Evolutionary conservation across 768 basidiomycete species (phyloP), one percentile per base, ranked within the genome.

Genomic region (Russula sp.): DNA sequence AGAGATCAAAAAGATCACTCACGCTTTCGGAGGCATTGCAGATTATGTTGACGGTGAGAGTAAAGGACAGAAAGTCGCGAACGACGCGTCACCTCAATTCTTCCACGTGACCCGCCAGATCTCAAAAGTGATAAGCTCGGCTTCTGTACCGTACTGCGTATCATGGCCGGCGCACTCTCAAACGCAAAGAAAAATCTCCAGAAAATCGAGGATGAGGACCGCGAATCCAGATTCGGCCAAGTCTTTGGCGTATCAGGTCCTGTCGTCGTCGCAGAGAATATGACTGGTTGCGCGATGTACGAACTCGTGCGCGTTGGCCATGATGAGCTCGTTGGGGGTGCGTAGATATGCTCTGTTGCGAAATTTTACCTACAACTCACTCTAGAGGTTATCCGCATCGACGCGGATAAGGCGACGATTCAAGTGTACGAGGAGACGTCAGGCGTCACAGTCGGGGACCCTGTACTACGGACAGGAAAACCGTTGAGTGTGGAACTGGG

Each of bases 381-480:
- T 55, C 22, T 71, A 95, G 97, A 99, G 92, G 97, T 99, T 70
- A 99, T 99, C 71, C 86, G 97, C 70, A 98, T 99, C 77, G 97
- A 98, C 69, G 86, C 86, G 65, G 97, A 99, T 78, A 96, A 97
- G 78, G 91, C 91, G 48, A 98, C 97, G 13, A 98, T 99, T 65
- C 97, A 99, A 75, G 97, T 99, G 10, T 98, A 99, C 72, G 97
- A 99, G 76, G 97, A 99, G 79, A 98, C 96, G 6, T 97, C 96
- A 48, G 97, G 97, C 58, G 97, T 99, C 47, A 98, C 96, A 6
- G 95, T 98, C 57, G 97, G 97, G 34, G 97, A 99, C 78, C 97
- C 97, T 53, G 97, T 99, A 18, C 77, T 99, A 71, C 84, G 96
- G 60, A 99, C 97, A 34, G 97, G 96, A 51, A 99, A 99, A 75